A percentile compares a stretch with the other conserved stretches of the same genome.
Conservation (phyloP, 139 green algal species). For the Chlorella sp. region DNA sequence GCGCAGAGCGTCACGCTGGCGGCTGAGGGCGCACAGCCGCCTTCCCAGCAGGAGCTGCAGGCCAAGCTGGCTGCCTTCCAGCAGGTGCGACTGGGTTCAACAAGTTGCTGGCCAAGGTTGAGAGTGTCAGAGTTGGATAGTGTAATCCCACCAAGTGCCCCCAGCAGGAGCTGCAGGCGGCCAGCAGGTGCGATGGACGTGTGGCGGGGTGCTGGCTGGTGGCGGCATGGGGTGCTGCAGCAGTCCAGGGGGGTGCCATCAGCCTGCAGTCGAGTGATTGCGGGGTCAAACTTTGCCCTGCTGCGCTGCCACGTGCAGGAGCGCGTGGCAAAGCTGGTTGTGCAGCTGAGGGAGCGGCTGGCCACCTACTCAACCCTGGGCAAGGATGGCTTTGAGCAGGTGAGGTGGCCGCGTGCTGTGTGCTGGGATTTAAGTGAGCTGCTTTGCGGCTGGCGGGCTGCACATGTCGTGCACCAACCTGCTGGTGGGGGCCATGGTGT, state of each 20-base stretch:
- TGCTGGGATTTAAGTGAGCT: no score
- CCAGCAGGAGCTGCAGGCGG: no score
- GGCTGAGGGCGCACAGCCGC: slow-evolving; percentile 11
- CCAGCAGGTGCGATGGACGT: no score
- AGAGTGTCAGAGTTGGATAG: no score
- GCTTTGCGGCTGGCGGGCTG: no score
- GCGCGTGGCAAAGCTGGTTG: slow-evolving; percentile 41
- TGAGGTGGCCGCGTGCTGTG: no score
- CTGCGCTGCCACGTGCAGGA: slow-evolving; percentile 6
- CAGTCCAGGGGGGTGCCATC: neutral
- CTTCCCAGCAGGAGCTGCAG: slow-evolving; percentile 24
- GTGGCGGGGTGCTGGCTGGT: neutral
- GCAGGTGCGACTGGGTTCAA: neutral
- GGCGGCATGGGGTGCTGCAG: neutral
- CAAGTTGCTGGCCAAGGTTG: no score
- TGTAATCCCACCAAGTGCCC: no score
- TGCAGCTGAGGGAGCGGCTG: slow-evolving; percentile 42
- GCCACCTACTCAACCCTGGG: slow-evolving; percentile 15
- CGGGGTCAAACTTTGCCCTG: no score
- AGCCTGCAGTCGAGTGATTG: no score
- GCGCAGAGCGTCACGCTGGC: slow-evolving; percentile 36
- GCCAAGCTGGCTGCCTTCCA: slow-evolving; percentile 23
- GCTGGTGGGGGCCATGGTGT: no score
- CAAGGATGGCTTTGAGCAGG: slow-evolving; percentile 22
- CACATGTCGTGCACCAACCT: no score